Base-by-base conservation (phyloP, 2,329 filamentous ascomycete species). In the Dothidotthia symphoricarpi region DNA sequence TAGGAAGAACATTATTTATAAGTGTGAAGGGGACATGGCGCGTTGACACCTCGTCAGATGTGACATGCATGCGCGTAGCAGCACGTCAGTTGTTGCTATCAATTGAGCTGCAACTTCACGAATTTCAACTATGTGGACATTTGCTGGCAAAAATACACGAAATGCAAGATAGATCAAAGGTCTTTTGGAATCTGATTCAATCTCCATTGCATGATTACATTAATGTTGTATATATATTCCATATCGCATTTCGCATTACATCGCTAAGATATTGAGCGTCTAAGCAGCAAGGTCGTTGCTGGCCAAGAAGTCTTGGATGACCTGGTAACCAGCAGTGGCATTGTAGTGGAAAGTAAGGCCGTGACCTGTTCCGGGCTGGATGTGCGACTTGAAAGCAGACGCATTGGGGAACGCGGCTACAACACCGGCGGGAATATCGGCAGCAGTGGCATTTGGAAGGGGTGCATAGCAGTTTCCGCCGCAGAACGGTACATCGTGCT, bases 401-500 rank as follows among this genome's bases (percentile, higher is more conserved):
- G 75, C 69, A 11, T 73, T 65, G 2, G 68, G 65, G 49, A 80
- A 77, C 19, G 63, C 63, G 28, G 45, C 34, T 34, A 50, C 57
- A 0, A 72, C 73, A 15, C 59, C 56, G 9, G 68, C 72, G 1
- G 75, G 72, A 28, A 80, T 70, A 17, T 67, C 71, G 1, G 63
- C 51, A 1, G 69, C 59, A 8, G 31, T 51, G 11, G 64, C 67
- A 0, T 73, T 76, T 14, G 62, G 67, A 3, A 68, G 54, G 32
- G 32, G 32, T 11, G 38, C 47, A 26, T 46, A 55, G 64, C 80
- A 84, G 59, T 83, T 75, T 16, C 79, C 77, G 3, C 80, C 81
- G 42, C 82, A 85, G 60, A 80, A 84, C 5, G 76, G 74, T 32
- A 81, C 75, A 24, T 67, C 63, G 19, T 51, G 39, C 19, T 57